These are phyloP conservation scores for Amanita jacksonii DNA, from an alignment of 768 basidiomycete genomes.

Conservation along the genomic window DNA sequence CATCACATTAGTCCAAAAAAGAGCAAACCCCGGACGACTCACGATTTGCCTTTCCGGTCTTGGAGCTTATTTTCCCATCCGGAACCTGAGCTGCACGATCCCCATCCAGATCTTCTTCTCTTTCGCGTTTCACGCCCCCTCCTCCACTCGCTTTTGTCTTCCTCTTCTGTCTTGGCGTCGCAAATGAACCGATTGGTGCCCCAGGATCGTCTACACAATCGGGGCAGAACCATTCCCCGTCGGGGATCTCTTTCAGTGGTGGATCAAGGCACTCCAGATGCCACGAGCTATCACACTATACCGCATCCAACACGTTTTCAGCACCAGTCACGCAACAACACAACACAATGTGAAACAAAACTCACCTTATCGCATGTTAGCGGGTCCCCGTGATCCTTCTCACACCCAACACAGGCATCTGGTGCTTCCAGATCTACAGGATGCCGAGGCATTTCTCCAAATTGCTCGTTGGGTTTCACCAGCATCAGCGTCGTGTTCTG, in stretches of 20 bases:
- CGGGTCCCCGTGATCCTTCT: slow-evolving; percentile 54
- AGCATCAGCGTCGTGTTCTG: slow-evolving; percentile 85
- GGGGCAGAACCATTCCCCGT: slow-evolving; percentile 91
- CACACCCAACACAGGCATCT: slow-evolving; percentile 62
- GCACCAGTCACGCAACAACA: background rate
- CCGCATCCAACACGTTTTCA: no score
- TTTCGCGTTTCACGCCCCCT: background rate
- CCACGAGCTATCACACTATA: slow-evolving; percentile 76
- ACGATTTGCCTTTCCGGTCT: background rate
- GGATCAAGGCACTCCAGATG: slow-evolving; percentile 78
- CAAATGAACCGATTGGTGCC: slow-evolving; percentile 37
- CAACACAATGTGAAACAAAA: no score
- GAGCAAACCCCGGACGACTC: no score
- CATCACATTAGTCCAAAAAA: no score
- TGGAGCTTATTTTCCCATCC: no score
- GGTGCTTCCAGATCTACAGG: slow-evolving; percentile 65
- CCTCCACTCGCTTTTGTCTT: slow-evolving; percentile 10
- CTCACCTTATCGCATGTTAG: slow-evolving; percentile 93
- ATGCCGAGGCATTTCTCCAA: slow-evolving; percentile 72
- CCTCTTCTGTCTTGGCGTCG: slow-evolving; percentile 15
- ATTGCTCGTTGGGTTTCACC: slow-evolving; percentile 61
- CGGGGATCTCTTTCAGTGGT: slow-evolving; percentile 67
- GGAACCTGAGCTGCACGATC: background rate
- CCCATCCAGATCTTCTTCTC: slow-evolving; percentile 3
- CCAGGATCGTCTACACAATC: slow-evolving; percentile 55